A percentile compares a stretch with the other conserved stretches of the same genome.
Evolutionary conservation across 768 basidiomycete species (phyloP).

Genomic region (Favolaschia claudopus): DNA sequence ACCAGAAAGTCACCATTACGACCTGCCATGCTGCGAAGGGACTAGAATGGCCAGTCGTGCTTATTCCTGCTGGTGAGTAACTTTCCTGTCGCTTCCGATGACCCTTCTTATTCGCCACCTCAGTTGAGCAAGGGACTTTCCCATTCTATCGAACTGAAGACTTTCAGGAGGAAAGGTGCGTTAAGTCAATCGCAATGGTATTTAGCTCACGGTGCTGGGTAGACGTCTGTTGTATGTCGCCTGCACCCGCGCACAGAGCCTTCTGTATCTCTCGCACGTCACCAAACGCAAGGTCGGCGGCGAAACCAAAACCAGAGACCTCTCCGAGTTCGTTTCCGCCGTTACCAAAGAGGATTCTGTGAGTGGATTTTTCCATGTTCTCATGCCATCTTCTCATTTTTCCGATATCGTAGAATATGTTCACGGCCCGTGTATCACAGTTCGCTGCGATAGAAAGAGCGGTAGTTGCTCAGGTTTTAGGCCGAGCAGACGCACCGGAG

Average conservation of each 20-base stretch:
- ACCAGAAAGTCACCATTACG: slow-evolving; percentile 80
- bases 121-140: slow-evolving; percentile 78
- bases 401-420: slow-evolving; percentile 42
- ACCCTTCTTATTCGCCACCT: not conserved
- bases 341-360: slow-evolving; percentile 54
- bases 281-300: slow-evolving; percentile 61
- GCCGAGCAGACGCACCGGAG: slow-evolving; percentile 52
- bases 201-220: too few species aligned
- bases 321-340: slow-evolving; percentile 66
- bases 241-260: slow-evolving; percentile 82
- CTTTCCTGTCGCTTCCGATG: not conserved
- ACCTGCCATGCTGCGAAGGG: slow-evolving; percentile 94
- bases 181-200: too few species aligned
- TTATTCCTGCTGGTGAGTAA: slow-evolving; percentile 70
- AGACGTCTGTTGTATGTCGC: slow-evolving; percentile 90
- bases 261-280: slow-evolving; percentile 67
- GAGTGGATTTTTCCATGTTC: slow-evolving; percentile 22
- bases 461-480: slow-evolving; percentile 63
- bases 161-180: slow-evolving; percentile 80
- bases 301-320: slow-evolving; percentile 53
- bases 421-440: slow-evolving; percentile 51
- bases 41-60: slow-evolving; percentile 91
- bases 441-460: slow-evolving; percentile 52
- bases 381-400: not conserved
- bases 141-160: slow-evolving; percentile 81